Evolutionary conservation across 805 yeast species (phyloP), one percentile per base, ranked within the genome.

Genomic region (Suhomyces canberraensis): DNA sequence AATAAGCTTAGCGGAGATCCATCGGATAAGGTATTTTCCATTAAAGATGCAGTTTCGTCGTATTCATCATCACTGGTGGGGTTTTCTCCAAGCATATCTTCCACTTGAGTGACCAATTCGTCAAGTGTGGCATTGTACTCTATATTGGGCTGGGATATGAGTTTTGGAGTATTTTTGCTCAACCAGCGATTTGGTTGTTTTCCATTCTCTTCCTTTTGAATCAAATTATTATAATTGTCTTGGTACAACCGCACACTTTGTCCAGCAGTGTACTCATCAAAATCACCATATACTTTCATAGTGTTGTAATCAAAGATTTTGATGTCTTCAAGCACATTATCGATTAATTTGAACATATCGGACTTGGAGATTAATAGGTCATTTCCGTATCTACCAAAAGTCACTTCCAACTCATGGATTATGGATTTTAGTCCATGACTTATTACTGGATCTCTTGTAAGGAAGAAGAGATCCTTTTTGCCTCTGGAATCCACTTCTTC

Each of bases 1-100:
- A 21, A 32, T 7, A 36, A 9, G 16, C 27, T 25, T 2, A 15
- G 14, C 0, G 39, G 39, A 4, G 39, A 36, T 3, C 34, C 24
- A 14, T 18, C 16, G 8, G 21, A 14, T 7, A 21, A 25, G 1
- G 42, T 22, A 3, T 31, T 13, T 13, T 43, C 55, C 54, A 52
- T 51, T 18, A 52, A 40, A n/a, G 57, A 45, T n/a, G 40, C 48
- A 1, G 45, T 39, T 20, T 33, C 40, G 11, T 52, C 56, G 16
- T 45, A 41, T 4, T 48, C 51, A 19, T 29, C 33, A 26, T 29
- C 37, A n/a, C 20, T 29, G 11, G 22, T 14, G 11, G 11, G 31
- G 31, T 5, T 11, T 4, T 29, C 22, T 29, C 14, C 31, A 5
- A 26, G 8, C 15, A 29, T 16, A 11, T 18, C 31, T 7, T 29